Percentiles rank a stretch among this genome's conserved stretches.
Evolutionary conservation across 2,329 filamentous ascomycete genomes (phyloP).

Genomic region (Exophiala alcalophila): DNA sequence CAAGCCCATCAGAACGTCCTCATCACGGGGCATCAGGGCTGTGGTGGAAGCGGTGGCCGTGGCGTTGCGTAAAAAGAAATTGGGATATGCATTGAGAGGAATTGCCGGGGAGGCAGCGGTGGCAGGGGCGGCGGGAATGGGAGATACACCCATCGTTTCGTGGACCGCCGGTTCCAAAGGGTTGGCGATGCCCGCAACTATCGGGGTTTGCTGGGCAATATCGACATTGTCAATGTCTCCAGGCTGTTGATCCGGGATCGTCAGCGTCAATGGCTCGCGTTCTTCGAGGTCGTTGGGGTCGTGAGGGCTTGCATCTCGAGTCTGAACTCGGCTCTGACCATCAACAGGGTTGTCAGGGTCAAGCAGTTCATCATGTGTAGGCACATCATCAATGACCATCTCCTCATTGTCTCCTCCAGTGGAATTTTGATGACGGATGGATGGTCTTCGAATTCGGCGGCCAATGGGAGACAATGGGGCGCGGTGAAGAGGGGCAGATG

Average conservation of each 20-base stretch:
- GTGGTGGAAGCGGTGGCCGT: slow-evolving; percentile 69
- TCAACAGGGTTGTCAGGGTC: slow-evolving; percentile 70
- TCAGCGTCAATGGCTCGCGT: slow-evolving; percentile 59
- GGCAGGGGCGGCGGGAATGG: slow-evolving; percentile 62
- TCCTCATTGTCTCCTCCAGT: slow-evolving; percentile 85
- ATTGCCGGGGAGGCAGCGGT: slow-evolving; percentile 71
- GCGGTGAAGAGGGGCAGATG: slow-evolving; percentile 63
- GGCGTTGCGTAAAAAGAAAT: slow-evolving; percentile 71
- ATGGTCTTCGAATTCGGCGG: slow-evolving; percentile 67
- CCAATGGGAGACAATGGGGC: slow-evolving; percentile 54
- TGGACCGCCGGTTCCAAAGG: slow-evolving; percentile 65
- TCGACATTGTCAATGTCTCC: slow-evolving; percentile 87
- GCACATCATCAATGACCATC: slow-evolving; percentile 74
- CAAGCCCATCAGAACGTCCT: slow-evolving; percentile 96
- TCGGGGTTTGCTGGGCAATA: slow-evolving; percentile 78
- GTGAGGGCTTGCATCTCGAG: slow-evolving; percentile 25
- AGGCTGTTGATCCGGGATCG: slow-evolving; percentile 75
- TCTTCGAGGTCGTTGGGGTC: slow-evolving; percentile 15
- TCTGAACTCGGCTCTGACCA: slow-evolving; percentile 53
- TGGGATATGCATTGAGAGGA: slow-evolving; percentile 70
- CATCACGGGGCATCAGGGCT: slow-evolving; percentile 90
- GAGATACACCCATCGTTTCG: slow-evolving; percentile 69
- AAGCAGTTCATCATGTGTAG: slow-evolving; percentile 51
- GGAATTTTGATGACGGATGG: slow-evolving; percentile 85
- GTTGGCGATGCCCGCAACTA: slow-evolving; percentile 81